A percentile compares a stretch with the other conserved stretches of the same genome.
phyloP scores from a whole-genome alignment of 352 stramenopile genomes.

The Globisporangium abappressorium region DNA sequence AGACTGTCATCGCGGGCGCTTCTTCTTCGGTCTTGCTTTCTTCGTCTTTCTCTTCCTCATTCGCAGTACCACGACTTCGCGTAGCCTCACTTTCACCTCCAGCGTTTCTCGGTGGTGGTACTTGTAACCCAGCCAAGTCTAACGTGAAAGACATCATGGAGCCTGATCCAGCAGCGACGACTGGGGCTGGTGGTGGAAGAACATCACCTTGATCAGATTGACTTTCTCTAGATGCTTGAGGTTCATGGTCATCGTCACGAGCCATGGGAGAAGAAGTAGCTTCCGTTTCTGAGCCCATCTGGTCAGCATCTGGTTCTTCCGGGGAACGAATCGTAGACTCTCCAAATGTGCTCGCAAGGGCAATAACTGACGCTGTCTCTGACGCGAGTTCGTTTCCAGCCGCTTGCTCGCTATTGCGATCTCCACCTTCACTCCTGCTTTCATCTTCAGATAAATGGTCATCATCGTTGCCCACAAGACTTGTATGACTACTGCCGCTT shows the following conservation, averaged over 20 bases:
- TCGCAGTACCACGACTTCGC: neutral
- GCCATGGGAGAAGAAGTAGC: conserved; percentile 26
- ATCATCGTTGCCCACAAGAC: conserved; percentile 15
- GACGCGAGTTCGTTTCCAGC: conserved; percentile 28
- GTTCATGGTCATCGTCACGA: conserved; percentile 18
- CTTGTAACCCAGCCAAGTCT: conserved; percentile 60
- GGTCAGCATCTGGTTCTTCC: conserved; percentile 48
- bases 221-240: conserved; percentile 4
- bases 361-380: conserved; percentile 76
- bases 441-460: conserved; percentile 12
- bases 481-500: conserved; percentile 27
- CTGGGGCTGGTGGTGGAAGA: conserved; percentile 32
- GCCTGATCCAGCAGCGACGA: conserved; percentile 20
- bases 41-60: conserved; percentile 13
- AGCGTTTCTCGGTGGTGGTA: conserved; percentile 10
- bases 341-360: conserved; percentile 79
- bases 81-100: neutral
- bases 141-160: conserved; percentile 85
- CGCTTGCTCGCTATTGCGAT: conserved; percentile 11
- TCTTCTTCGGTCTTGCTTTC: conserved; percentile 28
- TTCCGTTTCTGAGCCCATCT: conserved; percentile 42
- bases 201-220: conserved; percentile 6
- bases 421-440: conserved; percentile 8
- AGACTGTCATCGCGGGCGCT: neutral
- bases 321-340: conserved; percentile 80